Conservation (phyloP, 2,329 filamentous ascomycete species). For the Aspergillus sp. region DNA sequence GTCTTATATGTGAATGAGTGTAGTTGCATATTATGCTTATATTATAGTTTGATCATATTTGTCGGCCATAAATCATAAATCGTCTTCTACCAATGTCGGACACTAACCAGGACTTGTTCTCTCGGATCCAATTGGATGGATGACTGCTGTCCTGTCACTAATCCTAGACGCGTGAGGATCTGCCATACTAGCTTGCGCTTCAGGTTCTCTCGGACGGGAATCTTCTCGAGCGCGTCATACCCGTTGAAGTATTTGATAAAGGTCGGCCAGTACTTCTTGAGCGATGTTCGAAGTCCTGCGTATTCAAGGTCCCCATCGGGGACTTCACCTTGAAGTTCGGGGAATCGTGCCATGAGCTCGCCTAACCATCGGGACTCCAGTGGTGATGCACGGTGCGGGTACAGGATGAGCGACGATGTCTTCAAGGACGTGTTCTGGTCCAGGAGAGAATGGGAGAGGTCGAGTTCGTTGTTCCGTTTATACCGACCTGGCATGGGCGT, state of each 20-base stretch:
- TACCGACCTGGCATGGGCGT: conserved; percentile 37
- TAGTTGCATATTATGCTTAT: background rate
- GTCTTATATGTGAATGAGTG: background rate
- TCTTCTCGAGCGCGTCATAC: conserved; percentile 77
- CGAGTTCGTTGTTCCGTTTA: conserved; percentile 28
- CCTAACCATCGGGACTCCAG: conserved; percentile 72
- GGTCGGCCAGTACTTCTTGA: conserved; percentile 68
- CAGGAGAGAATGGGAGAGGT: conserved; percentile 36
- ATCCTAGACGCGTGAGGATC: conserved; percentile 65
- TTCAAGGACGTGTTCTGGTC: conserved; percentile 35
- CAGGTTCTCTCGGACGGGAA: conserved; percentile 80
- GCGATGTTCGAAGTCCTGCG: conserved; percentile 28
- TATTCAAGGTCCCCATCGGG: conserved; percentile 25
- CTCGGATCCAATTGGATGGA: conserved; percentile 33
- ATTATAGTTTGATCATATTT: background rate
- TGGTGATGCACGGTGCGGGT: conserved; percentile 75
- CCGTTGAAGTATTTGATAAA: conserved; percentile 90
- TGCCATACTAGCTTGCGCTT: conserved; percentile 70
- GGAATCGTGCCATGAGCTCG: conserved; percentile 45
- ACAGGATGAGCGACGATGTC: conserved; percentile 69
- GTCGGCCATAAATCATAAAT: background rate
- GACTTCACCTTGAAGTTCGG: conserved; percentile 24
- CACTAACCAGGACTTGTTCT: conserved; percentile 57
- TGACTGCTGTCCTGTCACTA: conserved; percentile 52
- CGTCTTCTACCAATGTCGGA: conserved; percentile 65